These are phyloP conservation scores for Cladosporium velox DNA, from an alignment of 2,329 filamentous ascomycete species.

Conservation along the genomic window DNA sequence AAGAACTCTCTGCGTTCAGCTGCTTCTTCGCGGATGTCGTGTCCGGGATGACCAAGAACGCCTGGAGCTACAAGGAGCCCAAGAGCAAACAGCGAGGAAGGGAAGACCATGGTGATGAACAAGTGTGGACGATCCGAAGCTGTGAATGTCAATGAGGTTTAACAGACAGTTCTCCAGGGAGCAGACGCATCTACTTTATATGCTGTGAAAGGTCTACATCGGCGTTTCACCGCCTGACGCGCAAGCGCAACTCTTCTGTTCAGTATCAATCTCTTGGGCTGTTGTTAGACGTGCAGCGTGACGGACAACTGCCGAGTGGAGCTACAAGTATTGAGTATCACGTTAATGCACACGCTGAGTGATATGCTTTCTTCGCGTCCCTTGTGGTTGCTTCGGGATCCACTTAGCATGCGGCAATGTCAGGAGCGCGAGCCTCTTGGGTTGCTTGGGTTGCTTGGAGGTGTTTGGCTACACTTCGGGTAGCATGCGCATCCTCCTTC, in stretches of 20 bases:
- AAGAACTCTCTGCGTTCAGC: conserved; percentile 28
- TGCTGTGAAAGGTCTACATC: neutral
- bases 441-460: neutral
- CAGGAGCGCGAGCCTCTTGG: neutral
- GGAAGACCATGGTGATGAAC: neutral
- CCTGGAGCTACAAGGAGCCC: neutral
- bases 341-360: neutral
- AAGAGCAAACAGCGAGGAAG: neutral
- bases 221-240: neutral
- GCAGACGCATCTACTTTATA: neutral
- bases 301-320: neutral
- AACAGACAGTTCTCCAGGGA: neutral
- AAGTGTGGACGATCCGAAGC: neutral
- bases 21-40: conserved; percentile 25
- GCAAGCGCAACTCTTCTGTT: neutral
- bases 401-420: neutral
- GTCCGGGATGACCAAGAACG: conserved; percentile 28
- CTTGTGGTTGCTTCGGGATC: neutral
- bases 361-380: neutral
- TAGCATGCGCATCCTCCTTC: neutral
- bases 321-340: neutral
- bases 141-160: neutral
- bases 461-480: neutral
- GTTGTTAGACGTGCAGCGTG: neutral
- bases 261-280: neutral